Evolutionary conservation across 768 basidiomycete species (phyloP), one percentile per base, ranked within the genome.

Genomic region (Xerocomellus dryophilus): DNA sequence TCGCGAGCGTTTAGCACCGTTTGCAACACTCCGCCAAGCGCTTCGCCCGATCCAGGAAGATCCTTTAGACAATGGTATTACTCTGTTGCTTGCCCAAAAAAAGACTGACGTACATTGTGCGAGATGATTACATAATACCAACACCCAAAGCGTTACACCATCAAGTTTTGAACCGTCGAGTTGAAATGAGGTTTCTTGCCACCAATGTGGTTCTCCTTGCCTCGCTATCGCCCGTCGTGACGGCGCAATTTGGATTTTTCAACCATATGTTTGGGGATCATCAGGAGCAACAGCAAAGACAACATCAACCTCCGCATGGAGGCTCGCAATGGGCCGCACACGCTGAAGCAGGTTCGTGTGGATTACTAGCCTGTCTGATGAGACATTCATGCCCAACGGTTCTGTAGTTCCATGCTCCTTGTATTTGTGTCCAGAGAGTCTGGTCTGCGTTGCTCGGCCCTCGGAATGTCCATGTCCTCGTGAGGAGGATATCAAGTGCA

Each of bases 401-500:
- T 23, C 6, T 34, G 34, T n/a, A 93, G 90, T 89, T 5, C 67
- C 82, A 27, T 93, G 90, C 65, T 79, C 87, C 9, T 74, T 77
- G 44, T 92, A 92, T 65, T 73, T 92, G 18, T 92, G 90, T 66
- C 90, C 88, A 12, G 74, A 78, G 42, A 90, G 88, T 18, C 74
- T 91, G 43, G 80, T 82, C 51, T 93, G 90, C 58, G 90, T 71
- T 25, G 27, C 38, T 12, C 66, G 54, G 32, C 69, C 80, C 2
- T 68, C 72, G n/a, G 80, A 88, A 40, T 93, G 90, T 61, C 88
- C 90, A 2, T 93, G 90, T 69, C 88, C 90, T 5, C 77, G 85
- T 62, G 73, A 77, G 8, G 81, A 91, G 64, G 90, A 93, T 61
- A 74, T 89, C 62, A 90, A 85, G 66, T 93, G 90, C 64, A 66